Percentiles rank a stretch among this genome's conserved stretches.
These are phyloP conservation scores for Amphicarpaea edgeworthii DNA, from an alignment of 306 rosid species.

Conservation along the genomic window DNA sequence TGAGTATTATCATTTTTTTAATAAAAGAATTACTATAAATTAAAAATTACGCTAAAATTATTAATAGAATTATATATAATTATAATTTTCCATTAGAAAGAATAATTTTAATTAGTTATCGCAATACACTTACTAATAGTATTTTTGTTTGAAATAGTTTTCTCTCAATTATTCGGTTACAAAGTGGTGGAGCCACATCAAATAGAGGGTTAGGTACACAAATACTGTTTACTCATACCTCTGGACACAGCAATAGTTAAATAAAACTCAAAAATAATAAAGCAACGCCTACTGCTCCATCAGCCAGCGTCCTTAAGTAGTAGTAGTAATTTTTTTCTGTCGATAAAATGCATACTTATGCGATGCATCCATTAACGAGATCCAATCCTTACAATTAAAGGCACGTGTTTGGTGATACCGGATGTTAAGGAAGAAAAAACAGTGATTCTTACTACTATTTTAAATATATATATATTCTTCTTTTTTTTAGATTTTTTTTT, in stretches of 20 bases:
- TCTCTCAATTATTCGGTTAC: background rate
- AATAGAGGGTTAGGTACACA: conserved; percentile 36
- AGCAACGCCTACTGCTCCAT: background rate
- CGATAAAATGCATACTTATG: background rate
- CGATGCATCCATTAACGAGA: background rate
- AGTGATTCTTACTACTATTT: background rate
- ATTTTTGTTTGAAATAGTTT: background rate
- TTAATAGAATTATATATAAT: too few species aligned
- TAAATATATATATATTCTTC: too few species aligned
- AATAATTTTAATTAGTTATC: background rate
- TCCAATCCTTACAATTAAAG: background rate
- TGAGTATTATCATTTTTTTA: background rate
- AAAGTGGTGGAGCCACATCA: background rate
- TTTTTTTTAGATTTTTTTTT: too few species aligned
- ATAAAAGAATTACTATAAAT: too few species aligned
- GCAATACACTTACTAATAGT: too few species aligned
- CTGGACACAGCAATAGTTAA: background rate
- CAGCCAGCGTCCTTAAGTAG: conserved; percentile 2
- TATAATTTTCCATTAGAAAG: too few species aligned
- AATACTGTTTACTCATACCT: background rate
- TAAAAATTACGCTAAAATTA: too few species aligned
- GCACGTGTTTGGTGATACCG: background rate
- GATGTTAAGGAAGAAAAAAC: background rate
- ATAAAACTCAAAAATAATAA: background rate
- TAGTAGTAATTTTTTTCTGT: background rate